Conservation (phyloP, 306 rosid species). For the Erythrophleum fordii region DNA sequence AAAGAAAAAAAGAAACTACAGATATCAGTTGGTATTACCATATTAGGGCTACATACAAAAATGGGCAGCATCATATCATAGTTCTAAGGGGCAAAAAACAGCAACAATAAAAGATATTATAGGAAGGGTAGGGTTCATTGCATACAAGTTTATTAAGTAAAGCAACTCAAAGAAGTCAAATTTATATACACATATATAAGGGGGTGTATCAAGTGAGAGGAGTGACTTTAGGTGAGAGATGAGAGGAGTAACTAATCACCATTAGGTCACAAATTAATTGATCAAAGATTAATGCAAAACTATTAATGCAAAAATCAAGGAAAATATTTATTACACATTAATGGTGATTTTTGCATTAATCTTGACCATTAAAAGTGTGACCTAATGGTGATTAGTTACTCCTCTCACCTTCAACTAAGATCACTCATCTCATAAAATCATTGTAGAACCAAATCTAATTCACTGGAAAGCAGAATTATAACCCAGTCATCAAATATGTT, state of each 20-base stretch:
- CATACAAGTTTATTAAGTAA: constrained; percentile 12
- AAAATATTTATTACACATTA: background rate
- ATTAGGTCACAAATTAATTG: background rate
- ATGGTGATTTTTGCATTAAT: background rate
- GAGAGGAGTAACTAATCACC: background rate
- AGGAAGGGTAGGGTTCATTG: constrained; percentile 21
- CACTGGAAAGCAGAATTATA: constrained; percentile 5
- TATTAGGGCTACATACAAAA: background rate
- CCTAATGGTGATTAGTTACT: background rate
- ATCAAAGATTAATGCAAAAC: background rate
- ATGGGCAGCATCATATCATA: constrained; percentile 12
- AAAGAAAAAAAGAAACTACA: background rate
- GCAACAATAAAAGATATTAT: background rate
- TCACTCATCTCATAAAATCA: background rate
- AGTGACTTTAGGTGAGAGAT: too few species aligned
- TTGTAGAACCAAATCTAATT: constrained; percentile 25
- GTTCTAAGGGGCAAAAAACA: background rate
- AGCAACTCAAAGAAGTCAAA: background rate
- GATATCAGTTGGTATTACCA: background rate
- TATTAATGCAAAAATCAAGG: background rate
- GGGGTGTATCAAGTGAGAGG: background rate
- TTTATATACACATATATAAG: background rate
- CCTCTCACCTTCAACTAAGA: background rate
- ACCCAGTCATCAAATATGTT: constrained; percentile 1
- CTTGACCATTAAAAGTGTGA: background rate